phyloP scores from a whole-genome alignment of 164 flowering plant genomes.

The Chloranthus sessilifolius region DNA sequence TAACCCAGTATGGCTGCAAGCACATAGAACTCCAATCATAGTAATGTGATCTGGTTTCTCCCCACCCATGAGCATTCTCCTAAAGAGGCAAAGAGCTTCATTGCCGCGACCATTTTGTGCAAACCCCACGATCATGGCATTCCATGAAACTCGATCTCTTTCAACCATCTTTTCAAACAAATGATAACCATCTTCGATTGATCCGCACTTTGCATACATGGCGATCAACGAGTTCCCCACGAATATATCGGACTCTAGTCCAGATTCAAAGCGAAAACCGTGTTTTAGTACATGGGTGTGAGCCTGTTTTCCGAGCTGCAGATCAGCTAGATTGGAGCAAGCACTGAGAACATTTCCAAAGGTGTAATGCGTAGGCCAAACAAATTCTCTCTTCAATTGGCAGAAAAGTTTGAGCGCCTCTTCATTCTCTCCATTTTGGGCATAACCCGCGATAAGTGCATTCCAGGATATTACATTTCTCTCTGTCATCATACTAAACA shows the following conservation, averaged over 20 bases:
- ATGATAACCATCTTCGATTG: conserved; percentile 14
- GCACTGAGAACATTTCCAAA: conserved; percentile 22
- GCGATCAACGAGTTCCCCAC: conserved; percentile 27
- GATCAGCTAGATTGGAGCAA: conserved; percentile 20
- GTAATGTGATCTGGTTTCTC: conserved; percentile 25
- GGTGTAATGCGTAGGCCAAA: conserved; percentile 23
- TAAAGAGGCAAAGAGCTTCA: conserved; percentile 19
- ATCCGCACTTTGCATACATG: conserved; percentile 26
- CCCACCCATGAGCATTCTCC: conserved; percentile 12
- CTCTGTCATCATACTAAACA: conserved; percentile 18
- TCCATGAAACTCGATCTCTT: conserved; percentile 25
- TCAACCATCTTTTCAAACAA: conserved; percentile 19
- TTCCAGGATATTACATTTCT: conserved; percentile 26
- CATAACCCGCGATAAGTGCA: conserved; percentile 25
- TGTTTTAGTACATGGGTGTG: conserved; percentile 23
- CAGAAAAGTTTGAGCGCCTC: conserved; percentile 23
- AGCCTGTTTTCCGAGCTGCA: conserved; percentile 21
- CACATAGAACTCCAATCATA: conserved; percentile 26
- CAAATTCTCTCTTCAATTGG: conserved; percentile 17
- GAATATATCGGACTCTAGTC: conserved; percentile 23
- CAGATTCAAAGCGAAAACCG: conserved; percentile 21
- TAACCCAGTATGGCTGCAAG: conserved; percentile 25
- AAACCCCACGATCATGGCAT: conserved; percentile 25
- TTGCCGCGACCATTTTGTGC: conserved; percentile 22
- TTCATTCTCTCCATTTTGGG: conserved; percentile 19